Conservation (phyloP, 1,139 yeast genomes). For the Magnusiomyces paraingens region DNA sequence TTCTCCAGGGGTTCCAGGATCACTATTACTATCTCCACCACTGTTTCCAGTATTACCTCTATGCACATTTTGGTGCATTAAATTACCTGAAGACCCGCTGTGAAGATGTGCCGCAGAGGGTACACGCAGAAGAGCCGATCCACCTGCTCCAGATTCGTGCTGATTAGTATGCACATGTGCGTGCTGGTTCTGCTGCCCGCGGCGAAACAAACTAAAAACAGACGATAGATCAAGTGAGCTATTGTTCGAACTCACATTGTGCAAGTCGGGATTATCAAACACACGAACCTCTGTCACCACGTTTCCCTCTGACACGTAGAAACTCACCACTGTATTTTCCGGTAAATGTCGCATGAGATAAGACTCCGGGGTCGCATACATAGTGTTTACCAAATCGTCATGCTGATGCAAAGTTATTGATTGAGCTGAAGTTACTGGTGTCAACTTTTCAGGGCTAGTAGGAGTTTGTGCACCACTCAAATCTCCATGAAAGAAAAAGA, state of each 20-base stretch:
- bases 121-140: too few relatives aligned
- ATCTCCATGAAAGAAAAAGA: neutral
- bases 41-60: neutral
- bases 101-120: too few relatives aligned
- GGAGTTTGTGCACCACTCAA: too few relatives aligned
- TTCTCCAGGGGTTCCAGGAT: slow-evolving; percentile 29
- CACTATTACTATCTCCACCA: slow-evolving; percentile 1
- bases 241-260: neutral
- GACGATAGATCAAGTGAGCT: slow-evolving; percentile 9
- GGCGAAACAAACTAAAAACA: neutral
- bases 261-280: slow-evolving; percentile 15
- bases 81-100: too few relatives aligned
- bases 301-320: slow-evolving; percentile 25
- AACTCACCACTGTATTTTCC: slow-evolving; percentile 21
- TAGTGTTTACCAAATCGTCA: slow-evolving; percentile 19
- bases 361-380: slow-evolving; percentile 15
- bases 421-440: too few relatives aligned
- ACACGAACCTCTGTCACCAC: slow-evolving; percentile 27
- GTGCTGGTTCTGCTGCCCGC: too few relatives aligned
- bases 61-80: too few relatives aligned
- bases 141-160: slow-evolving; percentile 3
- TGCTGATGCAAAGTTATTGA: too few relatives aligned
- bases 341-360: slow-evolving; percentile 19
- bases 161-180: slow-evolving; percentile 5
- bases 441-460: too few relatives aligned